Percentiles rank a stretch among this genome's conserved stretches.
Evolutionary conservation across 176 grass and related monocot genomes (phyloP).

Genomic region (Raddia guianensis): DNA sequence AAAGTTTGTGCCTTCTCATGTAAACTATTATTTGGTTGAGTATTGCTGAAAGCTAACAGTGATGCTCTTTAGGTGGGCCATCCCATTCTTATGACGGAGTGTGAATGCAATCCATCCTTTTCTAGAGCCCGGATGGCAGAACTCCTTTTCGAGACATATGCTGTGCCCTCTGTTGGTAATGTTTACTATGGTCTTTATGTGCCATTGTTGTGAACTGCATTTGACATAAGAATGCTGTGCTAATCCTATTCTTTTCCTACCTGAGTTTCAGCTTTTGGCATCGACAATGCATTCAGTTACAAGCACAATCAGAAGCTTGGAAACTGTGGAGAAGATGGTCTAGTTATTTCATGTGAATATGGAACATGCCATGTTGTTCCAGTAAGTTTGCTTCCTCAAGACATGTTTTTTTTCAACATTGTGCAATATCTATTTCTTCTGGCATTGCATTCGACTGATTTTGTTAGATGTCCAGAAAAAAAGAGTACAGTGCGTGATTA

Average conservation of each 20-base stretch:
- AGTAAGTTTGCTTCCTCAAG: slow-evolving; percentile 59
- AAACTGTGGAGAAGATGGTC: slow-evolving; percentile 89
- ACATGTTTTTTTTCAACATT: slow-evolving; percentile 22
- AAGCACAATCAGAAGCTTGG: slow-evolving; percentile 96
- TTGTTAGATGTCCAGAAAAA: slow-evolving; percentile 15
- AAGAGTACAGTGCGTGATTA: slow-evolving; percentile 15
- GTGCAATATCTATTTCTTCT: slow-evolving; percentile 27
- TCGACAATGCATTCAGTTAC: slow-evolving; percentile 86
- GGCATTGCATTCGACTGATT: slow-evolving; percentile 6
- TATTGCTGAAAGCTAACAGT: slow-evolving; percentile 44
- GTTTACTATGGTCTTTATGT: slow-evolving; percentile 37
- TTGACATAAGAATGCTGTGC: background rate
- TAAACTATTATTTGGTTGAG: slow-evolving; percentile 27
- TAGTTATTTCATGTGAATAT: slow-evolving; percentile 77
- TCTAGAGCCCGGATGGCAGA: slow-evolving; percentile 96
- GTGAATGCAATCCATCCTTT: slow-evolving; percentile 88
- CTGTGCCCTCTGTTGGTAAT: slow-evolving; percentile 86
- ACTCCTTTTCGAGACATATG: slow-evolving; percentile 96
- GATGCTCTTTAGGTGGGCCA: slow-evolving; percentile 71
- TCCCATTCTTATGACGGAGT: slow-evolving; percentile 99
- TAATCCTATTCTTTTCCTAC: slow-evolving; percentile 19
- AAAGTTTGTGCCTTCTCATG: background rate
- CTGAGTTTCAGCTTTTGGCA: slow-evolving; percentile 77
- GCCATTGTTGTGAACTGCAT: slow-evolving; percentile 32
- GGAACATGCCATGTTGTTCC: slow-evolving; percentile 88